These are phyloP conservation scores for Candida sp. DNA, from an alignment of 1,139 yeast genomes.

Conservation along the genomic window DNA sequence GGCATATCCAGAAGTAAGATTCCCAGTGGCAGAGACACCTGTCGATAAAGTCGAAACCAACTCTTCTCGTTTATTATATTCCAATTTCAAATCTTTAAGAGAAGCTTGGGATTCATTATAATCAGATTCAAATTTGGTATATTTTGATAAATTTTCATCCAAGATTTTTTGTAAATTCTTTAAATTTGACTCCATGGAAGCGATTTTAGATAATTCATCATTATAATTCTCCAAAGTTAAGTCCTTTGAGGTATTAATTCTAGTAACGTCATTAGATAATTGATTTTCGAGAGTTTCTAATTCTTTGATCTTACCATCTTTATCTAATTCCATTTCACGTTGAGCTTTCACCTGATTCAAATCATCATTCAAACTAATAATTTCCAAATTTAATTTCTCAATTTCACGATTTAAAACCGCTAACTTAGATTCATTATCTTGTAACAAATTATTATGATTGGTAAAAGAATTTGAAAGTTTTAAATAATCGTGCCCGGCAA, in stretches of 20 bases:
- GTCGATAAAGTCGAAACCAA: conserved; percentile 80
- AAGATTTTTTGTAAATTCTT: conserved; percentile 18
- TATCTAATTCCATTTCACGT: conserved; percentile 57
- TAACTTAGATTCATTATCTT: conserved; percentile 33
- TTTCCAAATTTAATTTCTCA: conserved; percentile 51
- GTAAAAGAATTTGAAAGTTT: conserved; percentile 38
- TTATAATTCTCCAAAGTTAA: conserved; percentile 50
- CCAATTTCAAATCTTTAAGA: conserved; percentile 43
- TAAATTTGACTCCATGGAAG: conserved; percentile 13
- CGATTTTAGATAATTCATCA: conserved; percentile 39
- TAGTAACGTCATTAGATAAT: conserved; percentile 64
- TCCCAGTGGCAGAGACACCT: conserved; percentile 85
- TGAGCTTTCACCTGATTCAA: conserved; percentile 51
- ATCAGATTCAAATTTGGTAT: conserved; percentile 24
- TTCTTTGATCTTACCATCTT: conserved; percentile 59
- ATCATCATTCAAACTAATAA: conserved; percentile 59
- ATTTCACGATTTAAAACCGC: conserved; percentile 33
- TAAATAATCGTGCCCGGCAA: conserved; percentile 74
- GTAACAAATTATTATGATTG: conserved; percentile 35
- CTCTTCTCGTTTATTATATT: conserved; percentile 69
- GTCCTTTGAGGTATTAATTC: conserved; percentile 62
- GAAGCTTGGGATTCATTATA: conserved; percentile 43
- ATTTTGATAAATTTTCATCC: conserved; percentile 25
- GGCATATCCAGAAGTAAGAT: conserved; percentile 72
- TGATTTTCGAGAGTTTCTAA: conserved; percentile 59